Base-by-base conservation (phyloP, 768 basidiomycete species). In the Harrya chromipes region DNA sequence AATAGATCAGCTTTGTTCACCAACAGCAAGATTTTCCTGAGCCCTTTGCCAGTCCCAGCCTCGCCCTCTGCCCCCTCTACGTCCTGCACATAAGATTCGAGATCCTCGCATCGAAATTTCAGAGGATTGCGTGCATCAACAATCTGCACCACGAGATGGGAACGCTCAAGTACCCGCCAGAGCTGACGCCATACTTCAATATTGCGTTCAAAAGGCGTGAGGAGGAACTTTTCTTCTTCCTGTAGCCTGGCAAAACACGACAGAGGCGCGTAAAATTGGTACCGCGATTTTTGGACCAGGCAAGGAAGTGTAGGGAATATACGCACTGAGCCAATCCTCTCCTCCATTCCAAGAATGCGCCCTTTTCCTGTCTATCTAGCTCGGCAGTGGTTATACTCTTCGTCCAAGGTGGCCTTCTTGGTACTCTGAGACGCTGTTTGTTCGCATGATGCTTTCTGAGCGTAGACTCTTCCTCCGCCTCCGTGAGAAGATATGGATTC, bases 131-230 rank as follows among this genome's bases (percentile, higher is more conserved):
- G 84, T 6, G 93, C 93, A 63, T 99, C 97, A 44, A 97, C 90
- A 43, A 99, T 95, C 69, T 98, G 93, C 2, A 98, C 89, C 27
- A 98, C 72, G 20, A 99, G 81, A 59, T 97, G 90, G 1, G 95
- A 97, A 19, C 94, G 82, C 71, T 99, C 97, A 9, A 97, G 71
- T 1, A 98, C 97, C 44, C 97, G 79, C 97, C 97, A 99, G 8
- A 99, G 79, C 62, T 99, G 97, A 37, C 97, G 77, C 95, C 97
- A 98, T 12, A 99, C 97, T 74, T 98, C 94, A 27, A 99, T 71
- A 63, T 98, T 99, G 42, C 94, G 87, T 65, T 99, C 97, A 62
- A 97, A 99, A 5, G 94, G 95, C 0, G 94, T 95, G 1, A 97
- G 75, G n/a, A 97, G 78, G 24, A 98, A 81, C 35, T 83, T 80